Conservation (phyloP, 1,284 basidiomycete species). For the Sanghuangporus baumii region DNA sequence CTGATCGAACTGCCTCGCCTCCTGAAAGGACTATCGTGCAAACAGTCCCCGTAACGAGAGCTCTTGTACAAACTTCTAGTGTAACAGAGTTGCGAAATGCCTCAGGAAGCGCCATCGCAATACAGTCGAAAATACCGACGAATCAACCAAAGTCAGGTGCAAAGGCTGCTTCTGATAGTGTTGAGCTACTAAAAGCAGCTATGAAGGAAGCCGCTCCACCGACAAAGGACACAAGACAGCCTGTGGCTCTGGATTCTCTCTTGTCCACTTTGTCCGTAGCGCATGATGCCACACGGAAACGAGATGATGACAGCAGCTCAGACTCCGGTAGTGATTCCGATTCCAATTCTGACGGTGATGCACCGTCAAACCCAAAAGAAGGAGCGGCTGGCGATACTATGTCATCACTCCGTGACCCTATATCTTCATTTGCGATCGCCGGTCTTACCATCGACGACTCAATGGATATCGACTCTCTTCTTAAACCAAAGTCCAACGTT, state of each 20-base stretch:
- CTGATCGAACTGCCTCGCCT: not conserved
- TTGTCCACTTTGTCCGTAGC: constrained; percentile 24
- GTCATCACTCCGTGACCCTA: too few species aligned
- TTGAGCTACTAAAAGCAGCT: not conserved
- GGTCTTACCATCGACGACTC: not conserved
- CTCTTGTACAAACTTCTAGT: not conserved
- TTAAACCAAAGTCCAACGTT: not conserved
- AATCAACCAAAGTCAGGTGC: not conserved
- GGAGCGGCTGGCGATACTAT: not conserved
- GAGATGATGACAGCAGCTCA: constrained; percentile 31
- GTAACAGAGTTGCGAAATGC: not conserved
- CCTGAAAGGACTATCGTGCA: not conserved
- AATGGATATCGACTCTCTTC: constrained; percentile 2
- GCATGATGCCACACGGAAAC: constrained; percentile 28
- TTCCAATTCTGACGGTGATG: not conserved
- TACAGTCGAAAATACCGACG: not conserved
- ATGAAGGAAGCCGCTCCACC: not conserved
- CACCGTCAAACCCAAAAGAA: not conserved
- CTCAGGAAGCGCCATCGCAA: too few species aligned
- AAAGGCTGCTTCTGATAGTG: not conserved
- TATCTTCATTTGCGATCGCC: not conserved
- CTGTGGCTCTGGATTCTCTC: not conserved
- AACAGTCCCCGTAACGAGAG: not conserved
- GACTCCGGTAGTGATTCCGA: constrained; percentile 19
- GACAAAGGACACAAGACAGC: not conserved